phyloP scores from a whole-genome alignment of 305 asterid species.

The Solanum aculeatissimum region DNA sequence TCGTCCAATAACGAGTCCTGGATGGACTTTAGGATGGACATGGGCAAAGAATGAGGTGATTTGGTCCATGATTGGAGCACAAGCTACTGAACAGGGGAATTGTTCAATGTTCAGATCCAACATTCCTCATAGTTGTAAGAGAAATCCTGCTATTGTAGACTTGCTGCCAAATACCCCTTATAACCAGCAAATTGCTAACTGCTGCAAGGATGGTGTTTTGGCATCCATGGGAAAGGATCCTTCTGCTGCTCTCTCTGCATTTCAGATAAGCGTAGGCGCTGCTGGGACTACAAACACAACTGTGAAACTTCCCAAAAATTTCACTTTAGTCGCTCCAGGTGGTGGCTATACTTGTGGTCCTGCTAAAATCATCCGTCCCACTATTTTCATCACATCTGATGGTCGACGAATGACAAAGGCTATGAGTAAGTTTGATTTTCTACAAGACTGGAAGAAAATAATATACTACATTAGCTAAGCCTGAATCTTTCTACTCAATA shows the following conservation, averaged over 20 bases:
- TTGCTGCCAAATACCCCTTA: conserved; percentile 2
- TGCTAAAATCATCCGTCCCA: background rate
- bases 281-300: conserved; percentile 3
- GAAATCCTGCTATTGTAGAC: background rate
- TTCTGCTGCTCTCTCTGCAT: background rate
- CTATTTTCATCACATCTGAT: background rate
- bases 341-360: conserved; percentile 10
- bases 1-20: conserved; percentile 2
- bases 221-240: background rate
- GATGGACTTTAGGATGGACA: conserved; percentile 17
- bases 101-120: conserved; percentile 5
- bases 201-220: conserved; percentile 5
- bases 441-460: background rate
- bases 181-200: conserved; percentile 9
- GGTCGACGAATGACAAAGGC: background rate
- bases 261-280: conserved; percentile 4
- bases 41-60: conserved; percentile 10
- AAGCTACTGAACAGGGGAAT: conserved; percentile 4
- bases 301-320: conserved; percentile 8
- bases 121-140: conserved; percentile 7
- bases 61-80: conserved; percentile 6
- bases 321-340: conserved; percentile 8
- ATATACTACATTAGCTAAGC: background rate
- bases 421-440: background rate
- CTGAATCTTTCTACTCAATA: background rate